A percentile compares a stretch with the other conserved stretches of the same genome.
phyloP scores from a whole-genome alignment of 805 yeast species.

The Nakazawaea molendinolei region DNA sequence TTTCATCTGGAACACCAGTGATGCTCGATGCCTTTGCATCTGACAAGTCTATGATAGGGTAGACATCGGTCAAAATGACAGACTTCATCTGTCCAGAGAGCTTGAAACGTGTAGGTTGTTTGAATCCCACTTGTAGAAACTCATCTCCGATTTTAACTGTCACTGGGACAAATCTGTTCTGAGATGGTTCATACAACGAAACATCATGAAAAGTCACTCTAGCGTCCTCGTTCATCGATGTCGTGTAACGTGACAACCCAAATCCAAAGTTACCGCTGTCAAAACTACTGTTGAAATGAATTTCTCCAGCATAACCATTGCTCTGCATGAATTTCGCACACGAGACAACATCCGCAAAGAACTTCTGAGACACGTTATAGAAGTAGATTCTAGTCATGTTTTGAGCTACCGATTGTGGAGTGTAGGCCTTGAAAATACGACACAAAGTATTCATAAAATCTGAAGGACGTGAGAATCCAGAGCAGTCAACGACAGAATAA shows the following conservation, averaged over 20 bases:
- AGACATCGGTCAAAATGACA: constrained; percentile 36
- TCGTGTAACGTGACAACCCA: constrained; percentile 37
- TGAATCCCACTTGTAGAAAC: constrained; percentile 50
- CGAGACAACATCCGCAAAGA: constrained; percentile 2
- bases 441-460: constrained; percentile 24
- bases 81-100: constrained; percentile 28
- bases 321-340: constrained; percentile 7
- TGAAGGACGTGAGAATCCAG: constrained; percentile 39
- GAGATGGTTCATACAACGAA: constrained; percentile 40
- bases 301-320: constrained; percentile 13
- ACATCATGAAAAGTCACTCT: constrained; percentile 48
- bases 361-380: constrained; percentile 36
- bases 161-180: constrained; percentile 51
- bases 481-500: constrained; percentile 60
- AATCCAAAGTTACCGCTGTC: constrained; percentile 39
- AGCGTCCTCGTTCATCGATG: constrained; percentile 37
- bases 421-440: constrained; percentile 31
- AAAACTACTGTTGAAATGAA: constrained; percentile 35
- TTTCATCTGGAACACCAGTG: constrained; percentile 44
- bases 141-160: constrained; percentile 64
- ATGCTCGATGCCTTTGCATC: constrained; percentile 32
- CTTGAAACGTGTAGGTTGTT: constrained; percentile 35
- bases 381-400: constrained; percentile 52
- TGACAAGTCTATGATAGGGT: constrained; percentile 31
- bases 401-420: constrained; percentile 43